These are phyloP conservation scores for Penicillium sp. DNA, from an alignment of 2,329 filamentous ascomycete species.

Conservation along the genomic window DNA sequence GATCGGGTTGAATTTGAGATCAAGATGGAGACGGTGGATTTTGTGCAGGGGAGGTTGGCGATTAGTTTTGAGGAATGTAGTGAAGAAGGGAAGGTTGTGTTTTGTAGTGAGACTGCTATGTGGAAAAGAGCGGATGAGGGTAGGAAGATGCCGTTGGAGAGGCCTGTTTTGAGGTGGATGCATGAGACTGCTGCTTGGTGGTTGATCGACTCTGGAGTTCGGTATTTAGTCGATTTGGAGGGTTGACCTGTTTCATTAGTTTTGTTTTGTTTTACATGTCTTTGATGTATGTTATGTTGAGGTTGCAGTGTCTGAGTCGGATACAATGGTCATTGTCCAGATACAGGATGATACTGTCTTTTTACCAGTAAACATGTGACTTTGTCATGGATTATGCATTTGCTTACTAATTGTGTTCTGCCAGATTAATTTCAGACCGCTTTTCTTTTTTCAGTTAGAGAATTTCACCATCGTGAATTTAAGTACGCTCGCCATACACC, in stretches of 20 bases:
- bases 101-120: constrained; percentile 31
- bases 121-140: constrained; percentile 23
- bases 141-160: constrained; percentile 29
- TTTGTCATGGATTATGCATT: too few relatives aligned
- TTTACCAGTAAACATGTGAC: too few relatives aligned
- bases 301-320: too few relatives aligned
- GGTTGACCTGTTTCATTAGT: neutral
- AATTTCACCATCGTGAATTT: too few relatives aligned
- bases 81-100: constrained; percentile 15
- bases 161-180: constrained; percentile 24
- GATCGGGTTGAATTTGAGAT: constrained; percentile 33
- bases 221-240: constrained; percentile 27
- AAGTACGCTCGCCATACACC: too few relatives aligned
- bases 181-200: constrained; percentile 37
- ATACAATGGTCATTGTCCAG: too few relatives aligned
- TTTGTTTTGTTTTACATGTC: neutral
- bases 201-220: constrained; percentile 34
- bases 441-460: too few relatives aligned
- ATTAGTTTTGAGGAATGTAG: constrained; percentile 12
- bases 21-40: constrained; percentile 12
- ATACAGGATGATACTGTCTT: too few relatives aligned
- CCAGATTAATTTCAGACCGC: too few relatives aligned
- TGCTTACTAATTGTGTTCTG: too few relatives aligned
- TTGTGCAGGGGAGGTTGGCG: constrained; percentile 23
- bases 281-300: neutral